Base-by-base conservation (phyloP, 1,139 yeast genomes). In the Pichia sp. region DNA sequence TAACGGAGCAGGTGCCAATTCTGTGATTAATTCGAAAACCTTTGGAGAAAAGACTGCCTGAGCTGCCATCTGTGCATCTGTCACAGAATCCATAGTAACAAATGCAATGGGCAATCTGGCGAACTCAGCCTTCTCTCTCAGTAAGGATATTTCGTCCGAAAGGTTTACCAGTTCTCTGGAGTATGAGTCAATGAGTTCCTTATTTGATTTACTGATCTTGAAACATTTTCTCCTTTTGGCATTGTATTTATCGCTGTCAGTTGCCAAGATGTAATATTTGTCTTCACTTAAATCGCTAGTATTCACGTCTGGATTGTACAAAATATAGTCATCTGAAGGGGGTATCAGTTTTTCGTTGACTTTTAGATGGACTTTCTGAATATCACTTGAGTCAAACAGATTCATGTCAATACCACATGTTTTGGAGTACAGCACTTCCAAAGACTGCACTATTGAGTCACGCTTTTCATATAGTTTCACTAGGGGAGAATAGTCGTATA, bases 41-140 rank as follows among this genome's bases (percentile, higher is more conserved):
- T 83, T 78, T 0, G 96, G 96, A 59, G 90, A 95, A 51, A 89
- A 72, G 0, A 88, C 87, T 0, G 96, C 89, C 67, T 90, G 97
- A 0, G 96, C 95, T 8, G 90, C 84, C 86, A 89, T 82, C 67
- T 89, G 97, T 1, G 96, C 96, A 62, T 85, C 84, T 0, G 95
- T 88, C 8, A 88, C 95, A 1, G 89, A 79, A 59, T 84, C 85
- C 93, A 89, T 85, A 1, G 96, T 89, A 26, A 89, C 81, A 69
- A 89, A 89, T 0, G 96, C 96, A 11, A 76, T 73, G 16, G 75
- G 74, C 7, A 75, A 72, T 15, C 79, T 70, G 36, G 65, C 64
- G 58, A 75, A 76, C 36, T 71, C 77, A 45, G 75, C 74, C 30
- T 72, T 67, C 8, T 68, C 69, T 49, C 89, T 74, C 3, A 81